Evolutionary conservation across 768 basidiomycete genomes (phyloP), one percentile per base, ranked within the genome.

Genomic region (Phanerochaete sordida): DNA sequence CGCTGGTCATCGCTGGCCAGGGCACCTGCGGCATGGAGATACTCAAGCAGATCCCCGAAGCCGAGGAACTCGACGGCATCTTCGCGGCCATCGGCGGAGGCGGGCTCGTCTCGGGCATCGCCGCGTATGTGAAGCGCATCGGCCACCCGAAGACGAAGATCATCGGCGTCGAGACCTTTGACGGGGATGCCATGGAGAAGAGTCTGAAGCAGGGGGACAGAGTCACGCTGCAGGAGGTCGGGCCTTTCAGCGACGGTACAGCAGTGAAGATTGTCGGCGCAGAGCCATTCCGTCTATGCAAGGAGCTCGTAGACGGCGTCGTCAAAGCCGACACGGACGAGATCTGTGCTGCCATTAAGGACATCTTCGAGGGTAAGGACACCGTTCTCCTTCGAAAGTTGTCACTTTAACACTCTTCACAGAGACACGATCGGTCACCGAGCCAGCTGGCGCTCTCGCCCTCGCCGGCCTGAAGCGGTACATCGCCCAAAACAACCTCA

Each of bases 341-440:
- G 72, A 86, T 99, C 47, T 99, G 97, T 70, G 97, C 97, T 7
- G 95, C 95, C 5, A 98, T 98, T 76, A 98, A 98, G 75, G 97
- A 99, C 68, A 90, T 98, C 30, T 99, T 98, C 68, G 95, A 98
- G 78, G 96, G 96, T 93, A 62, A 60, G 77, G n/a, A n/a, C n/a
- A n/a, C n/a, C n/a, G n/a, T n/a, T n/a, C n/a, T n/a, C n/a, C n/a
- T n/a, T n/a, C n/a, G n/a, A n/a, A n/a, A n/a, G n/a, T n/a, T n/a
- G n/a, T n/a, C n/a, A n/a, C n/a, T n/a, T n/a, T n/a, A n/a, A n/a
- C n/a, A n/a, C n/a, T 16, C 27, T 35, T 37, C 23, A 13, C 67
- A 95, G 97, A 98, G 71, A 98, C 96, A 0, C 86, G 97, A 35
- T 95, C 95, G 11, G 85, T 99, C 45, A 95, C 96, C 0, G 97